Base-by-base conservation (phyloP, 2,329 filamentous ascomycete species). In the Alternaria rosae region DNA sequence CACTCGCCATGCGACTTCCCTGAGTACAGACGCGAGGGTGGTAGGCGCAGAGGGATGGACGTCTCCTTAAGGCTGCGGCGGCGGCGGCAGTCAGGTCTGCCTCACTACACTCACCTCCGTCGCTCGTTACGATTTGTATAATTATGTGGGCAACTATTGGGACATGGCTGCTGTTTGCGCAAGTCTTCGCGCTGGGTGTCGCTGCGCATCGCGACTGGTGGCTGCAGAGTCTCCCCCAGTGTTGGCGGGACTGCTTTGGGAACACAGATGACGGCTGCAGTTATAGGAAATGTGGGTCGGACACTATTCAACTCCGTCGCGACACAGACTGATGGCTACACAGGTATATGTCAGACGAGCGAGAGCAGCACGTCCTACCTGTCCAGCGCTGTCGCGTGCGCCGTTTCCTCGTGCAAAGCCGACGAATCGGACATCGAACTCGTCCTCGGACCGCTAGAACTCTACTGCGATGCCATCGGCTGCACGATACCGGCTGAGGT, bases 261-360 rank as follows among this genome's bases (percentile, higher is more conserved):
- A 55, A 54, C 41, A 67, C 57, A 28, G 45, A 59, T n/a, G 54
- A 64, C 10, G 68, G 67, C 20, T 75, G 72, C 59, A 59, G 61
- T 23, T 71, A 69, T 12, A 60, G 58, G 17, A 64, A 63, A 30
- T 70, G 70, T 72, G 32, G 61, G 68, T 68, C 10, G 38, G 32
- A 2, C 12, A 11, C 26, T 9, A 11, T 12, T 10, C 13, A 1
- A 13, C 9, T 26, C 12, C 43, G 4, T 13, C 8, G 20, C 15
- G 6, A 8, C 54, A 21, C 20, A 2, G 11, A 45, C 67, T 68
- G 51, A 70, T 9, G 12, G 21, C 21, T 20, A 20, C 13, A 4
- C 30, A 76, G 73, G 72, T 52, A 70, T 76, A 35, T 75, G 71
- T 67, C 61, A 72, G 10, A 65, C 69, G 5, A 69, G 68, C 44